These are phyloP conservation scores for Candida sonorensis DNA, from an alignment of 805 yeast species.

Conservation along the genomic window DNA sequence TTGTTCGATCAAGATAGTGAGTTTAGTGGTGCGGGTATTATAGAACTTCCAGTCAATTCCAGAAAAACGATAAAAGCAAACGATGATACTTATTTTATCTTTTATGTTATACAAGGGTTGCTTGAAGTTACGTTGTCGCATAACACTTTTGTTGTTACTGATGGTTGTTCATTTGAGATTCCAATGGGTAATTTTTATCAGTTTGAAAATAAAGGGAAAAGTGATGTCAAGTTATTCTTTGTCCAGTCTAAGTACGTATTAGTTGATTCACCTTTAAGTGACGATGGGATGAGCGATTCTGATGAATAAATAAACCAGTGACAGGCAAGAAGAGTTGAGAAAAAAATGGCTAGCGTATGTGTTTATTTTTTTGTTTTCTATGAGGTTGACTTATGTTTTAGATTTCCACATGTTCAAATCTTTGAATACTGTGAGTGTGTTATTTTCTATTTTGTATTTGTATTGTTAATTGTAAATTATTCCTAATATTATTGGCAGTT, in stretches of 20 bases:
- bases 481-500: too few relatives aligned
- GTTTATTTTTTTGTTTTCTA: too few relatives aligned
- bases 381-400: too few relatives aligned
- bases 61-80: constrained; percentile 55
- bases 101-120: constrained; percentile 66
- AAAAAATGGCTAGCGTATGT: too few relatives aligned
- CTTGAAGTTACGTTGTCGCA: constrained; percentile 61
- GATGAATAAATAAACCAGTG: neutral
- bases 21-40: constrained; percentile 66
- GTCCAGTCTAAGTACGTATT: constrained; percentile 54
- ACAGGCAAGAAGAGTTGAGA: too few relatives aligned
- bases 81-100: constrained; percentile 62
- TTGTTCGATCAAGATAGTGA: constrained; percentile 58
- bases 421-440: too few relatives aligned
- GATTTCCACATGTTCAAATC: too few relatives aligned
- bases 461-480: too few relatives aligned
- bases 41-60: constrained; percentile 57
- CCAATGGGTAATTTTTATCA: constrained; percentile 75
- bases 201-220: constrained; percentile 54
- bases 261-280: constrained; percentile 21
- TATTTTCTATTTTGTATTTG: too few relatives aligned
- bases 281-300: constrained; percentile 14
- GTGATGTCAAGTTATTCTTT: constrained; percentile 60
- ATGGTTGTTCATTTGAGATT: constrained; percentile 75
- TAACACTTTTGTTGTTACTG: constrained; percentile 49